phyloP scores from a whole-genome alignment of 192 early-diverging fungal species.

The Chytriomyces confervae region DNA sequence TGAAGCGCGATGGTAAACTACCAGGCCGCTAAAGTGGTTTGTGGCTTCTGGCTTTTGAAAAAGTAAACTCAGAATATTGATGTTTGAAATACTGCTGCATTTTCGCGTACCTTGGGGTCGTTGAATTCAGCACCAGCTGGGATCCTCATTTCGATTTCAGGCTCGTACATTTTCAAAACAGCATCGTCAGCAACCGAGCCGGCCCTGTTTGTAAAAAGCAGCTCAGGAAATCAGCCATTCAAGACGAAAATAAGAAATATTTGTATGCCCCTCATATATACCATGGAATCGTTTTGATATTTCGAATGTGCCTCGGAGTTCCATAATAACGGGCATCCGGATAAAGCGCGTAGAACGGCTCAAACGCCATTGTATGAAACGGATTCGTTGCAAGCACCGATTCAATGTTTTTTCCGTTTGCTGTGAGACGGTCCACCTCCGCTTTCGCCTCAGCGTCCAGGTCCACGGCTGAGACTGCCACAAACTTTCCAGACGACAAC shows the following conservation, averaged over 20 bases:
- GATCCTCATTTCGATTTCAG: constrained; percentile 25
- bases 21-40: constrained; percentile 30
- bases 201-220: background rate
- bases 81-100: no score
- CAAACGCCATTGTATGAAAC: constrained; percentile 31
- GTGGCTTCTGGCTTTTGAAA: constrained; percentile 11
- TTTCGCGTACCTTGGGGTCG: background rate
- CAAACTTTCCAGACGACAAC: constrained; percentile 5
- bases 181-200: background rate
- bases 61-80: no score
- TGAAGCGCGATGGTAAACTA: constrained; percentile 26
- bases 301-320: constrained; percentile 27
- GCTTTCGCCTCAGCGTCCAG: constrained; percentile 14
- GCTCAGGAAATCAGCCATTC: background rate
- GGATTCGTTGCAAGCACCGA: constrained; percentile 31
- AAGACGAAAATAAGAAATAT: background rate
- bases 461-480: constrained; percentile 23
- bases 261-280: background rate
- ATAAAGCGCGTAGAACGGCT: constrained; percentile 12
- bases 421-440: constrained; percentile 21
- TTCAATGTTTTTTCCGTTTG: constrained; percentile 25
- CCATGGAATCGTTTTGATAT: constrained; percentile 20
- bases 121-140: constrained; percentile 24
- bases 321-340: constrained; percentile 32
- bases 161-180: constrained; percentile 12